Evolutionary conservation across 2,329 filamentous ascomycete genomes (phyloP), one percentile per base, ranked within the genome.

Genomic region (Colletotrichum navitas): DNA sequence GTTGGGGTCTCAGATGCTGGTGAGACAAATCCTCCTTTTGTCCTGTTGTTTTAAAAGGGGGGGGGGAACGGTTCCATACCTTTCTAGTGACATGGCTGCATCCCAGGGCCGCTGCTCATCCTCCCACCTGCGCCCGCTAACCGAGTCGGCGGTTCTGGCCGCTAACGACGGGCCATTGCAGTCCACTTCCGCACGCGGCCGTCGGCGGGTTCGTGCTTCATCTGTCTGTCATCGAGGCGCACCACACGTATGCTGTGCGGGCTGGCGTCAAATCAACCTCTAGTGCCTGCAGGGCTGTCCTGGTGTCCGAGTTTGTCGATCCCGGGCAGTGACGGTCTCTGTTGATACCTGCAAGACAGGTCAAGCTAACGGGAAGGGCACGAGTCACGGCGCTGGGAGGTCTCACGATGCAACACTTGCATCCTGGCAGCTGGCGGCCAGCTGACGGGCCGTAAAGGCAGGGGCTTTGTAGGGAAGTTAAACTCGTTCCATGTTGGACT

Each of bases 101-200:
- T 51, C 59, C 59, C 39, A 49, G 14, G n/a, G 39, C 49, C 32
- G 39, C 26, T 32, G 39, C 49, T 63, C 49, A 54, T 36, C 10
- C 43, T 43, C 26, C 64, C 47, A 47, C 63, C 36, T 55, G 43
- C 32, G 49, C 24, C 58, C 68, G 36, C 39, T 41, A 51, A 71
- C 68, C 68, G n/a, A 61, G 56, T 62, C 14, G 41, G 41, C 47
- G 68, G 68, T 67, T 67, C 41, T 49, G 49, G 43, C 51, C 55
- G 39, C 47, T n/a, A 41, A 43, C 24, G 5, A 54, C 67, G 63
- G 63, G 56, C 56, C 49, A 71, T 32, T 70, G 63, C 63, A 66
- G 47, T 24, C 18, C 60, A 54, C 32, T 10, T 41, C 36, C 51
- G 51, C 29, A 64, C 8, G 18, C 55, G 41, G 43, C 36, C 41